Evolutionary conservation across 2,329 filamentous ascomycete species (phyloP), one percentile per base, ranked within the genome.

Genomic region (Thielaviopsis populi): DNA sequence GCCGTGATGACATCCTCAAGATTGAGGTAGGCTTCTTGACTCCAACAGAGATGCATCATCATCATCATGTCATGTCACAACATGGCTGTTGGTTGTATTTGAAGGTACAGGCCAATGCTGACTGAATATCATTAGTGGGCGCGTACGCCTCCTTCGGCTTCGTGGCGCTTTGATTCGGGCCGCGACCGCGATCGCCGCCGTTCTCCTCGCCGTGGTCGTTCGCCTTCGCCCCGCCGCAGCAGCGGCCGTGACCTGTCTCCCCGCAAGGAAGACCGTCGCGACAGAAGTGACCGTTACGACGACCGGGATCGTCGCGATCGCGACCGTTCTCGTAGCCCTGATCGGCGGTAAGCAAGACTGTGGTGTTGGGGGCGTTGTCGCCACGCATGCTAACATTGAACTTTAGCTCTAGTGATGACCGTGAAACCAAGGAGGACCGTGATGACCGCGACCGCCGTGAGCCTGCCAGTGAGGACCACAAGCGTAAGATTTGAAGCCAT

Each of bases 151-250:
- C 94, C 94, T 60, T 97, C 94, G 69, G 94, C 94, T 62, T 97
- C 91, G 37, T 99, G 94, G 94, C 89, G 94, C 67, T 99, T 99
- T 74, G 94, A 96, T 75, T 91, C 90, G 69, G 92, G 91, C 67
- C 85, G 88, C 71, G 88, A 90, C 71, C 87, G 85, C 68, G 84
- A 87, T 67, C 82, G 84, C 66, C 80, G 79, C 66, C 81, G 79
- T 69, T 82, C 83, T 62, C 83, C 84, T 69, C 83, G 83, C 68
- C 84, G 84, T 66, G 81, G 83, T 67, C 80, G 87, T 69, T 87
- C 89, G 66, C 88, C 89, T 67, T 88, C 88, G 64, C 88, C 86
- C 68, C 89, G 90, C 68, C 86, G 90, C 68, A 86, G 88, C 70
- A 82, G 84, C 73, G 83, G 82, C 63, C 84, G 88, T 68, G 88